These are phyloP conservation scores for Aspergillus sclerotioniger DNA, from an alignment of 495 filamentous ascomycete genomes.

Conservation along the genomic window DNA sequence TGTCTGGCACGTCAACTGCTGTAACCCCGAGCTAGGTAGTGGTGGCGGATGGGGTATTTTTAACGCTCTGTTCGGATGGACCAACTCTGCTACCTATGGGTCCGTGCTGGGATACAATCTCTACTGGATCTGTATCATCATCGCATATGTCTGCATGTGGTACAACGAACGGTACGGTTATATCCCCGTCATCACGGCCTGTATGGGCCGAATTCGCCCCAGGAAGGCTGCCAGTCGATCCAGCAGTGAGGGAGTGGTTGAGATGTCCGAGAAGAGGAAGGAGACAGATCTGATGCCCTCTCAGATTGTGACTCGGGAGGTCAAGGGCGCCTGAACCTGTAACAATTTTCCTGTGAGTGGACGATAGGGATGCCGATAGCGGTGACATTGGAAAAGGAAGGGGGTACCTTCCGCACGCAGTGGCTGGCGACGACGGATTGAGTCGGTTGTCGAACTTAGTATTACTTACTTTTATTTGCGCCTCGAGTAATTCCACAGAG, in stretches of 20 bases:
- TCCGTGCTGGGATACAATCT: conserved; percentile 81
- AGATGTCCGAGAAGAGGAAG: neutral
- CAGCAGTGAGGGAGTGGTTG: neutral
- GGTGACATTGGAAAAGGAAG: too few relatives aligned
- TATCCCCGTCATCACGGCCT: conserved; percentile 21
- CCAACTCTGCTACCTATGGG: conserved; percentile 80
- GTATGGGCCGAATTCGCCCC: neutral
- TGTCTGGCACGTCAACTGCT: conserved; percentile 94
- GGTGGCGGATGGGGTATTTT: conserved; percentile 89
- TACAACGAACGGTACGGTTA: conserved; percentile 67
- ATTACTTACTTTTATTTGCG: too few relatives aligned
- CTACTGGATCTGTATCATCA: conserved; percentile 69
- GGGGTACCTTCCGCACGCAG: too few relatives aligned
- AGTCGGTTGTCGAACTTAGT: too few relatives aligned
- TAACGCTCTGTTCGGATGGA: conserved; percentile 78
- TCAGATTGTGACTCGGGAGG: neutral
- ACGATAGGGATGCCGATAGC: too few relatives aligned
- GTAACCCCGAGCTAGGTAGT: conserved; percentile 66
- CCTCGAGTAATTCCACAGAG: too few relatives aligned
- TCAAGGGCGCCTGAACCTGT: neutral
- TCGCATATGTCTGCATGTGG: conserved; percentile 58
- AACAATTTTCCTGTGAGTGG: too few relatives aligned
- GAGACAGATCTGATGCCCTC: neutral
- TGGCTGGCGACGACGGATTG: too few relatives aligned
- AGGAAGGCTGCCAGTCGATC: neutral